Evolutionary conservation across 2,329 filamentous ascomycete genomes (phyloP), one percentile per base, ranked within the genome.

Genomic region (Tolypocladium tundrense): DNA sequence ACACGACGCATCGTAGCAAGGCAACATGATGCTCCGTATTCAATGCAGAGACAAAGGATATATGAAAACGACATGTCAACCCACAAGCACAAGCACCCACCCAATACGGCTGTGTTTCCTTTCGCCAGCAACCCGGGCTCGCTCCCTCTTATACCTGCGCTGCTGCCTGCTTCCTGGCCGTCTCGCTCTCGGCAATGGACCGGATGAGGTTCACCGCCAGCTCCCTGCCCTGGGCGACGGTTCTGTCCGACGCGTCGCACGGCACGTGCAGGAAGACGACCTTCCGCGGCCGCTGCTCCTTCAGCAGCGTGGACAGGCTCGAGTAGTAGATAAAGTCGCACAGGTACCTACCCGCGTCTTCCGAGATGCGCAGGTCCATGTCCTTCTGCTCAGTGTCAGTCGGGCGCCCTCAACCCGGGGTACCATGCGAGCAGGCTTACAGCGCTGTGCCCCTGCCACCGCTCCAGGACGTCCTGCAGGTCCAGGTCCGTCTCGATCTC

Each of bases 271-370:
- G 72, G 69, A 92, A 92, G 2, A 86, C 71, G 6, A 88, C 83
- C 58, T 79, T 79, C 57, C 73, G 73, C 24, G 73, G 71, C 60
- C 76, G 68, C 51, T 74, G 65, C 53, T 75, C 70, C 66, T 78
- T 80, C 64, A 73, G 75, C 41, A 84, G 72, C 59, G 84, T 74
- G 24, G 86, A 78, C 63, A 91, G 70, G 60, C 84, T 88, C 8
- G 83, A 84, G 71, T 85, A 91, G 70, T 88, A 90, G 63, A 88
- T 90, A 67, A 89, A 92, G 68, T 92, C 88, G 71, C 88, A 92
- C 19, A 91, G 76, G 69, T 87, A 92, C 24, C 80, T 80, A 3
- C 88, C 88, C 0, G 88, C 84, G 63, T 92, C 86, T 50, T 85
- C 79, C 0, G 87, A 90, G 43, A 88, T 74, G 39, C 83, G 78